Conservation (phyloP, 202 grass and related monocot genomes). For the Zizania palustris region DNA sequence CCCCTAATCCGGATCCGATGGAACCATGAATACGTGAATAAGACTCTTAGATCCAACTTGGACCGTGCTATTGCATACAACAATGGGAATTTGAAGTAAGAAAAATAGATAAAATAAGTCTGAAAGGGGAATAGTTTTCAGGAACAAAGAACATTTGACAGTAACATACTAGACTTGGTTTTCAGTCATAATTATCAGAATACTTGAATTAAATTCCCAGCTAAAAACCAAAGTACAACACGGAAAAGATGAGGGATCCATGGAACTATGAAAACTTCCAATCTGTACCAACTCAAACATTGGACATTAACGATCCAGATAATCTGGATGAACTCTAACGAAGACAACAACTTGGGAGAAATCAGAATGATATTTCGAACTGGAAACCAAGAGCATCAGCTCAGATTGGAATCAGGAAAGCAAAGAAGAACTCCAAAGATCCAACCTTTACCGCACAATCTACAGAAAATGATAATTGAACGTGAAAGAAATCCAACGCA, state of each 20-base stretch:
- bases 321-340: constrained; percentile 21
- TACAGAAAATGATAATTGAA: constrained; percentile 30
- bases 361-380: constrained; percentile 37
- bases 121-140: constrained; percentile 40
- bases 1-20: constrained; percentile 34
- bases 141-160: constrained; percentile 37
- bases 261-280: constrained; percentile 29
- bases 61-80: not conserved
- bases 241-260: constrained; percentile 30
- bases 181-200: constrained; percentile 45
- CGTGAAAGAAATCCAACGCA: constrained; percentile 29
- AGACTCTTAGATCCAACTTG: constrained; percentile 35
- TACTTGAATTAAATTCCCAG: constrained; percentile 38
- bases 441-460: constrained; percentile 39
- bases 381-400: constrained; percentile 42
- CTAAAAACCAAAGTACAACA: constrained; percentile 24
- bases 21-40: not conserved
- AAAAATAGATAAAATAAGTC: constrained; percentile 22
- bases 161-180: constrained; percentile 43
- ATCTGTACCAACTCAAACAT: constrained; percentile 22
- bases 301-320: constrained; percentile 45
- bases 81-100: not conserved
- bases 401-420: constrained; percentile 47
- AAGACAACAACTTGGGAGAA: constrained; percentile 8
- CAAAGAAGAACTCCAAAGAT: constrained; percentile 32